Evolutionary conservation across 352 stramenopile species (phyloP), one percentile per base, ranked within the genome.

Genomic region (Phytophthora pini): DNA sequence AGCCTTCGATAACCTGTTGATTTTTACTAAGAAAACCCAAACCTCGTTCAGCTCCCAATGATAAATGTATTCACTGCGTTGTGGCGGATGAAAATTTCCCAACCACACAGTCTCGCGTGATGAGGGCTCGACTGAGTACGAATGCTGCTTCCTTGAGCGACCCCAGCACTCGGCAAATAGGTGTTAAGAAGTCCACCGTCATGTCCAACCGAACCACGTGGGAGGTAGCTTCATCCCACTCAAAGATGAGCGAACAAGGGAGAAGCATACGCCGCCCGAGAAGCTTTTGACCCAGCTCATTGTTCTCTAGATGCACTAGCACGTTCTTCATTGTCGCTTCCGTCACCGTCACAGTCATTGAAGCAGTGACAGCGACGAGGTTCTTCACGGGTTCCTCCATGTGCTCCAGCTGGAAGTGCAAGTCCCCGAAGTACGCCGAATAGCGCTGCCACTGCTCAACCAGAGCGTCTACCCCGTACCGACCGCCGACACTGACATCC

Each of bases 391-490:
- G 34, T 41, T 59, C 12, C 8, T 48, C 22, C 27, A 84, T 70
- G 13, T 54, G 8, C 22, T 71, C 55, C 20, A 73, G 52, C 26
- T 77, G 59, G 34, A 76, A 70, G 17, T 68, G 46, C 4, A 80
- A 27, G 48, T 68, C 65, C 15, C 64, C 54, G 31, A 71, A 72
- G n/a, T 50, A 67, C 11, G 43, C 26, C 22, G 66, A 68, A 29
- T 66, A 74, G 10, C 61, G 47, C 36, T 53, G 48, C 58, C 60
- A 67, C 38, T 77, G 62, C 10, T 74, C 49, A 5, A 67, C 27
- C 5, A 70, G 10, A 15, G 32, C 34, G 4, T 72, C 36, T 3
- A 61, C 12, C 1, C 66, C 71, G 11, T 44, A 15, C 2, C 58
- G 36, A 9, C 60, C 49, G 0, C 61, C 66, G 5, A 76, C 27